Percentiles rank a stretch among this genome's conserved stretches.
Evolutionary conservation across 805 yeast species (phyloP).

Genomic region (Jamesozyma hellenica): DNA sequence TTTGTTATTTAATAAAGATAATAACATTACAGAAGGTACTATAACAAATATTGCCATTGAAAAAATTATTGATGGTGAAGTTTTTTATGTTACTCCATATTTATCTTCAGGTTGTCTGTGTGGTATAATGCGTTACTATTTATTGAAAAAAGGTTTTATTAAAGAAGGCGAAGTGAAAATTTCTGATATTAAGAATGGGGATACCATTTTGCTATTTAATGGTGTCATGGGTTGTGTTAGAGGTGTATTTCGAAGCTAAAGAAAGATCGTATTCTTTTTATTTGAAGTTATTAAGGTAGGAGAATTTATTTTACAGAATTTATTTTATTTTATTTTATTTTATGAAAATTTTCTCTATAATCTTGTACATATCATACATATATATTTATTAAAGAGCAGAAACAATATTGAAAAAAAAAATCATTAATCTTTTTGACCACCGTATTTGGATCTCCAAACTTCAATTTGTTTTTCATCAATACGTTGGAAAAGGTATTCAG

Average conservation of each 20-base stretch:
- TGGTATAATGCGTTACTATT: constrained; percentile 66
- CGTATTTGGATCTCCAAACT: constrained; percentile 77
- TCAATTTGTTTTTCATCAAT: constrained; percentile 84
- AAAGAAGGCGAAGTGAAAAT: constrained; percentile 39
- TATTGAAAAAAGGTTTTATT: constrained; percentile 44
- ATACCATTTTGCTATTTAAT: constrained; percentile 63
- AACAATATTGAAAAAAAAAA: not conserved
- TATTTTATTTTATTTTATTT: too few species aligned
- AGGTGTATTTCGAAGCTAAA: constrained; percentile 35
- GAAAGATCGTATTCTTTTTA: too few species aligned
- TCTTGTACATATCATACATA: too few species aligned
- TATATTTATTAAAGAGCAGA: too few species aligned
- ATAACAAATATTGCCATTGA: constrained; percentile 63
- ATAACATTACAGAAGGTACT: constrained; percentile 68
- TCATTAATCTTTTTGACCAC: constrained; percentile 49
- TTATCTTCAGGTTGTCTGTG: constrained; percentile 71
- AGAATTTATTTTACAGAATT: too few species aligned
- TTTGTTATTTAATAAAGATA: constrained; percentile 50
- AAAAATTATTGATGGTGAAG: constrained; percentile 5
- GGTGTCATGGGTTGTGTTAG: constrained; percentile 73
- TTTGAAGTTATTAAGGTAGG: too few species aligned
- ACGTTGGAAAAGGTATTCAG: constrained; percentile 84
- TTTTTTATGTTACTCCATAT: constrained; percentile 70
- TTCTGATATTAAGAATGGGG: constrained; percentile 50
- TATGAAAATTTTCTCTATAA: too few species aligned